phyloP scores from a whole-genome alignment of 2,329 filamentous ascomycete genomes.

The Dothideomycetidae sp. region DNA sequence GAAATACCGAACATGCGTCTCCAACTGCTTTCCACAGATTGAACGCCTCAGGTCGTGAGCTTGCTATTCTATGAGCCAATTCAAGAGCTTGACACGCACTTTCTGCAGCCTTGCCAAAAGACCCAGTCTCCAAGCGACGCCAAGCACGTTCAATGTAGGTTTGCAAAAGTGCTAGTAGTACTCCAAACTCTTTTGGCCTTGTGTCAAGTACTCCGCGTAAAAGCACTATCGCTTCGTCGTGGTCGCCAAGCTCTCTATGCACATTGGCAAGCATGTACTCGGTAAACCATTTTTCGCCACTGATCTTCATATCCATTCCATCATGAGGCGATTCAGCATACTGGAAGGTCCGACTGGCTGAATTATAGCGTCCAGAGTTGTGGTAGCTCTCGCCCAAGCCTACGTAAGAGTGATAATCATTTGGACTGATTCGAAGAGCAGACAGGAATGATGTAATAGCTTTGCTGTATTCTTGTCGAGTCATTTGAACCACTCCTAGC shows the following conservation, averaged over 20 bases:
- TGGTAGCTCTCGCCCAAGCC: constrained; percentile 96
- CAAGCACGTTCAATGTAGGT: constrained; percentile 72
- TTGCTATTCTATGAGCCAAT: constrained; percentile 49
- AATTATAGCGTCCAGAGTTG: constrained; percentile 81
- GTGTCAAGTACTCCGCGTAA: constrained; percentile 59
- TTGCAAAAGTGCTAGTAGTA: constrained; percentile 75
- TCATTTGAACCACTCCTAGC: constrained; percentile 83
- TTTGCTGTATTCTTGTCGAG: constrained; percentile 78
- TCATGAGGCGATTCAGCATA: constrained; percentile 68
- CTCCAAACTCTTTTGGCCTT: constrained; percentile 65
- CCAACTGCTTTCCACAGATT: constrained; percentile 92
- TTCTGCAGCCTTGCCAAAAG: constrained; percentile 70
- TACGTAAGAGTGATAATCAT: constrained; percentile 91
- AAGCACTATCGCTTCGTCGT: constrained; percentile 62
- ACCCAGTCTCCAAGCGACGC: constrained; percentile 62
- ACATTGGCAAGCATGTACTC: constrained; percentile 96
- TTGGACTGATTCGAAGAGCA: constrained; percentile 66
- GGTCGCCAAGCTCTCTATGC: constrained; percentile 80
- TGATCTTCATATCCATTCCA: constrained; percentile 37
- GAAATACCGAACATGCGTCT: constrained; percentile 76
- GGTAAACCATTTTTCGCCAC: constrained; percentile 78
- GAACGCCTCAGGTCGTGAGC: constrained; percentile 55
- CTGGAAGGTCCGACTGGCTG: constrained; percentile 81
- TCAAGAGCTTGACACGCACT: constrained; percentile 55
- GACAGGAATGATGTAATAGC: constrained; percentile 87